Percentiles rank a stretch among this genome's conserved stretches.
phyloP scores from a whole-genome alignment of 139 green algal species.

The Auxenochlorella protothecoides region DNA sequence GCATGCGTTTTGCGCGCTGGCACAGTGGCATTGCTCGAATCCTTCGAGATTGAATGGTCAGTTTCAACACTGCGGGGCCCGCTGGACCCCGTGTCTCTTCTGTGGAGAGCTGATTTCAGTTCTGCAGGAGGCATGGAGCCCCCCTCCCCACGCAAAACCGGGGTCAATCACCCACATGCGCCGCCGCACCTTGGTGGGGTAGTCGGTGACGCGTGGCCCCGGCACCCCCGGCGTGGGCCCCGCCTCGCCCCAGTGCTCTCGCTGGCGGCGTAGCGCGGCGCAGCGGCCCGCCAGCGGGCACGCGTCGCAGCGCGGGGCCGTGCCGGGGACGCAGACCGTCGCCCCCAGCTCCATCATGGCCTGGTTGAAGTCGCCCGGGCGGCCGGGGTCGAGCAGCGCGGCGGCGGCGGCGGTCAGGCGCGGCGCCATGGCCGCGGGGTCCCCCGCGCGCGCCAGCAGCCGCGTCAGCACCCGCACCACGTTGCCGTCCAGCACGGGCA shows the following conservation, averaged over 20 bases:
- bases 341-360: slow-evolving; percentile 96
- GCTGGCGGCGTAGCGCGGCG: slow-evolving; percentile 9
- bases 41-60: no score
- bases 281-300: slow-evolving; percentile 63
- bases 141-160: not conserved
- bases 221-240: not conserved
- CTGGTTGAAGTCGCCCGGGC: slow-evolving; percentile 92
- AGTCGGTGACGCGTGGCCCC: slow-evolving; percentile 30
- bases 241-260: slow-evolving; percentile 2
- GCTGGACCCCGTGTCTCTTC: no score
- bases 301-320: slow-evolving; percentile 44
- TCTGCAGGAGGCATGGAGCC: no score
- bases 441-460: slow-evolving; percentile 18
- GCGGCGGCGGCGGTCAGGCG: slow-evolving; percentile 39
- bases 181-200: slow-evolving; percentile 31
- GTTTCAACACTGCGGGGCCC: no score
- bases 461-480: slow-evolving; percentile 77
- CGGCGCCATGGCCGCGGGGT: slow-evolving; percentile 9
- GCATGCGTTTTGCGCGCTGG: no score
- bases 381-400: slow-evolving; percentile 45
- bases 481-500: slow-evolving; percentile 87
- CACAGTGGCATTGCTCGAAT: no score
- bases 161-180: not conserved
- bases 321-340: slow-evolving; percentile 64
- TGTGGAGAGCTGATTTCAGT: no score